Conservation (phyloP, 2,329 filamentous ascomycete species). For the Aspergillus sp. region DNA sequence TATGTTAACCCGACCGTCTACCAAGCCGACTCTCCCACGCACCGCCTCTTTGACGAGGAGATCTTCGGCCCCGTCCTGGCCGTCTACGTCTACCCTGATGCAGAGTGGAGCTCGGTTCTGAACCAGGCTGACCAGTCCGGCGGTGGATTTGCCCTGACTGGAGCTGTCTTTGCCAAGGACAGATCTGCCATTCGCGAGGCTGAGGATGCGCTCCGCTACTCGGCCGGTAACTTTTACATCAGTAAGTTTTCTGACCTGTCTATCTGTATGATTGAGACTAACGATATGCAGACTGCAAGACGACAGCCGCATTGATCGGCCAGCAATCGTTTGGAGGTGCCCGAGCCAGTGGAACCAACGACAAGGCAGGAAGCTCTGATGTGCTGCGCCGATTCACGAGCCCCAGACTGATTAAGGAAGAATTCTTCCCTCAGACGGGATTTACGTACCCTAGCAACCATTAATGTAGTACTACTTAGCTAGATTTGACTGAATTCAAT, state of each 20-base stretch:
- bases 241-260: slow-evolving; percentile 18
- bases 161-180: slow-evolving; percentile 36
- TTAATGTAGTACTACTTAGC: slow-evolving; percentile 3
- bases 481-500: too few species aligned
- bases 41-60: slow-evolving; percentile 69
- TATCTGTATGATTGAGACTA: neutral
- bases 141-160: slow-evolving; percentile 33
- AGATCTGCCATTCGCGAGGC: slow-evolving; percentile 30
- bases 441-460: slow-evolving; percentile 65
- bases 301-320: slow-evolving; percentile 66
- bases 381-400: slow-evolving; percentile 61
- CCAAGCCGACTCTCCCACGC: slow-evolving; percentile 62
- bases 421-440: slow-evolving; percentile 58
- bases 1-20: slow-evolving; percentile 80
- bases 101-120: slow-evolving; percentile 55
- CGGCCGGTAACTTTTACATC: slow-evolving; percentile 40
- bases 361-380: slow-evolving; percentile 63
- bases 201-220: slow-evolving; percentile 31
- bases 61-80: slow-evolving; percentile 74
- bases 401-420: slow-evolving; percentile 65
- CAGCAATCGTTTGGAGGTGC: slow-evolving; percentile 69
- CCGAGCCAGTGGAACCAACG: slow-evolving; percentile 66
- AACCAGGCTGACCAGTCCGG: slow-evolving; percentile 35
- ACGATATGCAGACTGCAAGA: slow-evolving; percentile 28
- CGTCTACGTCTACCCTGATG: slow-evolving; percentile 72